Conservation (phyloP, 179 eudicot genomes). For the Monotropa hypopitys region DNA sequence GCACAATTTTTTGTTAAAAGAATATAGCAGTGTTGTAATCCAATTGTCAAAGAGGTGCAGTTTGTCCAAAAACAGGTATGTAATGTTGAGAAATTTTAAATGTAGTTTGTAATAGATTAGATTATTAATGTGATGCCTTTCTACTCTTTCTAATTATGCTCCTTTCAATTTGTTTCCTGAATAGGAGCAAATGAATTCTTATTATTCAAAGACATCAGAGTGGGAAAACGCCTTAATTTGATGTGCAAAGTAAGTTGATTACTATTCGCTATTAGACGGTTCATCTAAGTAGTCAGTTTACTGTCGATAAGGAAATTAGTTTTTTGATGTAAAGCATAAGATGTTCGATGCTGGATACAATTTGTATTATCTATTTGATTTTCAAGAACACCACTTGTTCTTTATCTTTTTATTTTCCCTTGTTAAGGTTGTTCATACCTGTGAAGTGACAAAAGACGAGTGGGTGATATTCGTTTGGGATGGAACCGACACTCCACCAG, state of each 20-base stretch:
- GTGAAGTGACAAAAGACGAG: conserved; percentile 37
- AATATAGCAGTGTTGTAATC: background rate
- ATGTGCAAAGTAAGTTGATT: conserved; percentile 59
- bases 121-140: background rate
- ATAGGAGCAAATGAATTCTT: conserved; percentile 31
- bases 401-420: conserved; percentile 10
- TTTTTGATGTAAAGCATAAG: background rate
- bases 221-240: conserved; percentile 40
- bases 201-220: conserved; percentile 42
- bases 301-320: background rate
- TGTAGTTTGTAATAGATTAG: background rate
- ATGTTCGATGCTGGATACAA: background rate
- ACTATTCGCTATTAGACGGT: background rate
- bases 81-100: background rate
- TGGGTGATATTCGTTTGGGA: conserved; percentile 82
- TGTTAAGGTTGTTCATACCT: conserved; percentile 50
- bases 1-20: background rate
- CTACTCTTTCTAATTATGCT: background rate
- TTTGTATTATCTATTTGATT: background rate
- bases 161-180: conserved; percentile 9
- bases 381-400: background rate
- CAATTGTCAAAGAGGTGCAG: background rate
- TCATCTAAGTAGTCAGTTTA: background rate
- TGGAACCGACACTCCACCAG: conserved; percentile 76
- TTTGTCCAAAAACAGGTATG: background rate